Base-by-base conservation (phyloP, 768 basidiomycete species). In the Lactifluus subvellereus region DNA sequence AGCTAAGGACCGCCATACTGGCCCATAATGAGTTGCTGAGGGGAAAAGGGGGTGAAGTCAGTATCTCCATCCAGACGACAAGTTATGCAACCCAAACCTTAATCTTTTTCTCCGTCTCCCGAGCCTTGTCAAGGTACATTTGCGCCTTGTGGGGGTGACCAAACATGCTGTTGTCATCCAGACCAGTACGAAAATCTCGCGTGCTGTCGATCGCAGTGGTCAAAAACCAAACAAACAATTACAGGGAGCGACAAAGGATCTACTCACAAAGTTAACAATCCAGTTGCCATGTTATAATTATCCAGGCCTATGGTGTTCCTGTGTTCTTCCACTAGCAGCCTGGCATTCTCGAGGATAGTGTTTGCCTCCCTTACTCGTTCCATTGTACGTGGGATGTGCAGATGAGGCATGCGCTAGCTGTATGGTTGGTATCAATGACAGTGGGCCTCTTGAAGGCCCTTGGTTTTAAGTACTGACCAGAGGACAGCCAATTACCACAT, bases 91-190 rank as follows among this genome's bases (percentile, higher is more conserved):
- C 3, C 10, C 51, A 13, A 33, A 62, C 61, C 61, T 58, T 11
- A 16, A 62, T 54, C 1, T 13, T 40, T 47, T 13, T 7, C 10
- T 57, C 11, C 3, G 61, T 54, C 37, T 58, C 61, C 14, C 38
- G 57, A 27, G 57, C 61, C 30, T 62, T n/a, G n/a, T 48, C 45
- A 14, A 53, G 51, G 30, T 62, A 62, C 4, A 32, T 27, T 11
- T 58, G 57, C 18, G 51, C 33, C 35, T 54, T 51, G 6, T 37
- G 37, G 6, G 22, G 8, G 10, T 45, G 51, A 32, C 57, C 45
- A 22, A 58, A 11, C 6, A 42, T 6, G 37, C n/a, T 18, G 35
- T 58, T 58, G 18, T 38, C 27, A 30, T 62, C 61, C 30, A 62
- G 37, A 32, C 56, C 61, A 18, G 3, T 20, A 8, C 57, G 57